These are phyloP conservation scores for Linnemannia hyalina DNA, from an alignment of 192 early-diverging fungal genomes.

Conservation along the genomic window DNA sequence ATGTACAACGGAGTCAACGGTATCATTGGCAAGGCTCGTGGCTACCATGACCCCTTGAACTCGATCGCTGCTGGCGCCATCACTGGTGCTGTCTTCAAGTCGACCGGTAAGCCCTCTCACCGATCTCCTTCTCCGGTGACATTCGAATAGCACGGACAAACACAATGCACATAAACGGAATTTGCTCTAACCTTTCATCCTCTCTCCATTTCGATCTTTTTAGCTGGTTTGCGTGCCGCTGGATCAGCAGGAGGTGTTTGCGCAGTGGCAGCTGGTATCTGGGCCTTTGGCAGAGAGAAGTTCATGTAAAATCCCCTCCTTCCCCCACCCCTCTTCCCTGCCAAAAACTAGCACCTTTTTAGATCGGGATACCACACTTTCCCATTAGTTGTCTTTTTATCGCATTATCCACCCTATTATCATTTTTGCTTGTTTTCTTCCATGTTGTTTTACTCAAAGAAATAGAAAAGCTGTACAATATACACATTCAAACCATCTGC, in stretches of 20 bases:
- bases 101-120: constrained; percentile 56
- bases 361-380: constrained; percentile 1
- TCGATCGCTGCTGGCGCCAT: constrained; percentile 79
- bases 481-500: background rate
- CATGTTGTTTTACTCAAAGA: constrained; percentile 4
- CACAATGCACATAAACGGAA: background rate
- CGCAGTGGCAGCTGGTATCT: constrained; percentile 69
- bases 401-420: constrained; percentile 11
- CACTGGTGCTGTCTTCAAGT: constrained; percentile 84
- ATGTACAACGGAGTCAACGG: constrained; percentile 84
- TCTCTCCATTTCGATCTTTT: background rate
- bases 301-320: constrained; percentile 37
- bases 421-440: constrained; percentile 6
- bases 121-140: background rate
- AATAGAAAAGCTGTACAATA: constrained; percentile 37
- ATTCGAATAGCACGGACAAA: background rate
- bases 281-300: constrained; percentile 59
- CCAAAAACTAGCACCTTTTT: background rate
- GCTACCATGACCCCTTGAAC: constrained; percentile 74
- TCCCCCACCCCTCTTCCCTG: background rate
- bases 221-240: constrained; percentile 71
- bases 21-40: constrained; percentile 72
- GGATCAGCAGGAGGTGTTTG: constrained; percentile 69
- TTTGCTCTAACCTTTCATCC: background rate
- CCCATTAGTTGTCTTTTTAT: background rate